Base-by-base conservation (phyloP, 768 basidiomycete species). In the Leucogyrophana mollusca region DNA sequence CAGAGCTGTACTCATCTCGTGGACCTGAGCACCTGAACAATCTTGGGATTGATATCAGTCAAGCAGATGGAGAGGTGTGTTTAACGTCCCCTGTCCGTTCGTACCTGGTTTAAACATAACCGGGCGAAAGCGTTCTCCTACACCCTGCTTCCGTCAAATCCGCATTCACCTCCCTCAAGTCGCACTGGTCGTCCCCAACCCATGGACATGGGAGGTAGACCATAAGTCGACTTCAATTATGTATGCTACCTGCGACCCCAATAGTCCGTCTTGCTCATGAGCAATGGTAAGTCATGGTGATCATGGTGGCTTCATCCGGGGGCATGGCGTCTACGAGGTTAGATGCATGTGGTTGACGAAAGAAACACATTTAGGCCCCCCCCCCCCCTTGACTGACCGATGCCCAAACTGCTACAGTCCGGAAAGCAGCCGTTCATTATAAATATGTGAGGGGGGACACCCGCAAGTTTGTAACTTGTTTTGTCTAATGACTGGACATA, bases 191-290 rank as follows among this genome's bases (percentile, higher is more conserved):
- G 0, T 68, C 70, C 39, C 74, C 80, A 3, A 68, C 68, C 22
- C 72, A 5, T 86, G 79, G 83, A 83, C 85, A 6, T 90, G 86
- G 85, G 87, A 90, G 58, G 71, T 90, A 20, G 87, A 90, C 52
- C 69, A 86, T 88, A 57, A 70, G 85, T 67, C 3, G 40, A 16
- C 20, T 35, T n/a, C n/a, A n/a, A 27, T 2, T 36, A 30, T 10
- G 16, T 6, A 22, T 10, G 4, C 24, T 10, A 25, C 43, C 0
- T 40, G 40, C 5, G 20, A 13, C 22, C 21, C 21, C 27, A 21
- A 17, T 37, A 76, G 74, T 77, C 11, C 77, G 76, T 36, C 74
- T 77, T 37, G 77, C 76, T n/a, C 77, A 77, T 36, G 76, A 78
- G 60, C 76, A 70, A 57, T 77, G 76, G 76, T 77, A 49, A 73